Percentiles rank a stretch among this genome's conserved stretches.
These are phyloP conservation scores for Aspergillus olivimuriae DNA, from an alignment of 495 filamentous ascomycete species.

Conservation along the genomic window DNA sequence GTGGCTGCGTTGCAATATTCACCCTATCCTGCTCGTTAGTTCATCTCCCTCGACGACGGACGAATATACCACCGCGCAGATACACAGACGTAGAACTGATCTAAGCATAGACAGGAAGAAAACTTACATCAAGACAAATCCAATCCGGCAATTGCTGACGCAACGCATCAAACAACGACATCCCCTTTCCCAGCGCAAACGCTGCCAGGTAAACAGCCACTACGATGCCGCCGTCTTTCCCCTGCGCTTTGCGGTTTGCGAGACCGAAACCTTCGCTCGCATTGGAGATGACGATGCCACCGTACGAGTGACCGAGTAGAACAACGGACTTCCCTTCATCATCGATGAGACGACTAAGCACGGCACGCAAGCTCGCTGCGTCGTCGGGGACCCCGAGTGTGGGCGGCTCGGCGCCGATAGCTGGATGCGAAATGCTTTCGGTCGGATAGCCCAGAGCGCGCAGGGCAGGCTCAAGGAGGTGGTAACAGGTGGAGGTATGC, in stretches of 20 bases:
- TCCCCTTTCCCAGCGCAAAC: conserved; percentile 24
- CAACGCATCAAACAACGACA: conserved; percentile 14
- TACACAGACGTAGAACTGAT: no score
- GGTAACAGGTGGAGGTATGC: conserved; percentile 12
- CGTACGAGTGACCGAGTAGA: conserved; percentile 38
- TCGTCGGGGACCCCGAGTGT: conserved; percentile 8
- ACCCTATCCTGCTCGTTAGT: no score
- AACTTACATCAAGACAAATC: conserved; percentile 14
- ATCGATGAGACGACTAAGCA: conserved; percentile 8
- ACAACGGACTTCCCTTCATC: conserved; percentile 10
- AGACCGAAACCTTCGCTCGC: conserved; percentile 37
- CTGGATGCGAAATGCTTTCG: conserved; percentile 8
- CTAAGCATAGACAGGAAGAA: neutral
- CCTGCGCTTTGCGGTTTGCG: conserved; percentile 18
- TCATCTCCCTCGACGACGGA: no score
- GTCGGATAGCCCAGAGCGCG: conserved; percentile 3
- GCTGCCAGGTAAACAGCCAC: conserved; percentile 32
- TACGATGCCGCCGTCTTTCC: conserved; percentile 33
- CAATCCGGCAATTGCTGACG: conserved; percentile 17
- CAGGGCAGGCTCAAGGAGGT: neutral
- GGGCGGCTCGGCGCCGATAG: conserved; percentile 8
- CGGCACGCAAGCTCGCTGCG: conserved; percentile 7
- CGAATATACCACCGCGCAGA: no score
- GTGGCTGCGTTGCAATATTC: neutral
- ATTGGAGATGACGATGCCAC: conserved; percentile 32